Conservation (phyloP, 768 basidiomycete species). For the Leccinum longicurvipes region DNA sequence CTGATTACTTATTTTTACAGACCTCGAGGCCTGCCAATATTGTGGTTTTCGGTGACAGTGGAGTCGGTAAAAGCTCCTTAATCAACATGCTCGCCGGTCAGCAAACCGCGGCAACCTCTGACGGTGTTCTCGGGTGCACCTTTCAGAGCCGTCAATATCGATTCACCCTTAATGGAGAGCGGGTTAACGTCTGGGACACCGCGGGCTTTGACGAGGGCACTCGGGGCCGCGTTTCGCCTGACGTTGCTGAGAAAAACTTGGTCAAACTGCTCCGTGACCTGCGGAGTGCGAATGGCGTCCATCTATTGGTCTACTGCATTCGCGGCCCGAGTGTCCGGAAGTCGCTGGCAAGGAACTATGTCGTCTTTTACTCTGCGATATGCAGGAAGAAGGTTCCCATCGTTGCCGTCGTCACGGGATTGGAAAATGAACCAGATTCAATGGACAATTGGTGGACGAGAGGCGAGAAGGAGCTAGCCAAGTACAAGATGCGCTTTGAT, state of each 20-base stretch:
- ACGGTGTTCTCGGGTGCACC: constrained; percentile 35
- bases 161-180: constrained; percentile 14
- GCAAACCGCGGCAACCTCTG: constrained; percentile 30
- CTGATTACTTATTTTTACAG: constrained; percentile 2
- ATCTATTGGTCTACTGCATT: constrained; percentile 33
- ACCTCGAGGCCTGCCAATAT: constrained; percentile 27
- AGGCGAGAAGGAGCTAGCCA: constrained; percentile 31
- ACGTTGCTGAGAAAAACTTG: constrained; percentile 26
- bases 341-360: constrained; percentile 28
- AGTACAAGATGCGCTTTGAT: constrained; percentile 35
- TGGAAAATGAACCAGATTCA: constrained; percentile 31
- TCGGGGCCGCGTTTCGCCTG: constrained; percentile 21
- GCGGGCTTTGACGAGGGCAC: constrained; percentile 30
- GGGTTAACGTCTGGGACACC: constrained; percentile 32
- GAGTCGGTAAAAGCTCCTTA: constrained; percentile 42
- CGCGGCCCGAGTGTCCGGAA: constrained; percentile 29
- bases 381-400: constrained; percentile 32
- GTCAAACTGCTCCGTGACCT: constrained; percentile 32
- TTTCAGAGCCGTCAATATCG: constrained; percentile 28
- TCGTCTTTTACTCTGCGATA: constrained; percentile 29
- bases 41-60: constrained; percentile 43
- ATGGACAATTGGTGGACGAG: constrained; percentile 39
- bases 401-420: constrained; percentile 30
- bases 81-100: constrained; percentile 39
- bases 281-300: constrained; percentile 26